These are phyloP conservation scores for Neurospora sp. DNA, from an alignment of 495 filamentous ascomycete species.

Conservation along the genomic window DNA sequence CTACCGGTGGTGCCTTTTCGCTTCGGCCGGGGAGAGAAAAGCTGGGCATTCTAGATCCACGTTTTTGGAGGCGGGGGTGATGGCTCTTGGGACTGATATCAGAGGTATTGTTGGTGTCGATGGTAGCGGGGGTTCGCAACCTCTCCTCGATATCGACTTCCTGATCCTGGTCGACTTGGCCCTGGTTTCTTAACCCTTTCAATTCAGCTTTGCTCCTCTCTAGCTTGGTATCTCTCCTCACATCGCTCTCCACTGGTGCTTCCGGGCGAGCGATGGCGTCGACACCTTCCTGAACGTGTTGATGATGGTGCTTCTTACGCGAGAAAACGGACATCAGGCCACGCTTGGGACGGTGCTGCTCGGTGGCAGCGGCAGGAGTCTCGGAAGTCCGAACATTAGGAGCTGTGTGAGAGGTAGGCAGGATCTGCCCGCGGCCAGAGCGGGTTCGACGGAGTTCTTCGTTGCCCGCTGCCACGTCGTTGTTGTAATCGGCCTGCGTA, in stretches of 20 bases:
- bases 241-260: conserved; percentile 33
- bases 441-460: conserved; percentile 18
- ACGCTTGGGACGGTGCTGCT: conserved; percentile 11
- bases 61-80: neutral
- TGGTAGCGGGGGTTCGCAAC: neutral
- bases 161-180: neutral
- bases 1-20: conserved; percentile 10
- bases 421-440: conserved; percentile 25
- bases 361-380: neutral
- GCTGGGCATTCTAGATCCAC: neutral
- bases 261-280: conserved; percentile 34
- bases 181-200: conserved; percentile 13
- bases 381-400: conserved; percentile 2
- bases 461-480: neutral
- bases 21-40: neutral
- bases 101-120: conserved; percentile 13
- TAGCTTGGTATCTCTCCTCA: conserved; percentile 40
- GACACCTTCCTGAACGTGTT: conserved; percentile 7
- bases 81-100: neutral
- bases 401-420: conserved; percentile 17
- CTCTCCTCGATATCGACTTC: neutral
- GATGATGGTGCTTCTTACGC: conserved; percentile 30
- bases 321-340: conserved; percentile 38
- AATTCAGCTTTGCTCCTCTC: conserved; percentile 39
- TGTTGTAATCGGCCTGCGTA: neutral